These are phyloP conservation scores for Beauveria brongniartii DNA, from an alignment of 2,329 filamentous ascomycete genomes.

Conservation along the genomic window DNA sequence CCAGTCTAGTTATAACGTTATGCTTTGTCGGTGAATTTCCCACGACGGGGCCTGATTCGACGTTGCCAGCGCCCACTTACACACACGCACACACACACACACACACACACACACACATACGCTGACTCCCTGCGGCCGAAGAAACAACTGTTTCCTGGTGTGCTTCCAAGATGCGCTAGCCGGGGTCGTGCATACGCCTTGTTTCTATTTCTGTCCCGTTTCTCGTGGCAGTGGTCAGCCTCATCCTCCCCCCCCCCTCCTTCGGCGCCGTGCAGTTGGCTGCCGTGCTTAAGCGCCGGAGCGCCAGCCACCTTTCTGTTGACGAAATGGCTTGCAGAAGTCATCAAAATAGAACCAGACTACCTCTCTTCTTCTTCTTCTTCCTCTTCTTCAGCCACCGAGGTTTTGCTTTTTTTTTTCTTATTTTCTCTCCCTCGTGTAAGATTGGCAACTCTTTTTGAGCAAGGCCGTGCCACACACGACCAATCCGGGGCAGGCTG, in stretches of 20 bases:
- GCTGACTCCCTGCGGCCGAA: not conserved
- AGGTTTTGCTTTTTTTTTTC: too few relatives aligned
- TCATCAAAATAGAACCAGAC: not conserved
- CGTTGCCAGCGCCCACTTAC: not conserved
- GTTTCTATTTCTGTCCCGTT: constrained; percentile 6
- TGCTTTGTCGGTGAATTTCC: too few relatives aligned
- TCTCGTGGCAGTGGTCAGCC: constrained; percentile 7
- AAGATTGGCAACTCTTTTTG: too few relatives aligned
- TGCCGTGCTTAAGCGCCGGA: constrained; percentile 4
- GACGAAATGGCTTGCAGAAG: not conserved
- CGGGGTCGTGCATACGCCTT: not conserved
- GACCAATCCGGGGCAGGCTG: too few relatives aligned
- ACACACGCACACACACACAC: not conserved
- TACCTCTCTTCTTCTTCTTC: not conserved
- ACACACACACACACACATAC: not conserved
- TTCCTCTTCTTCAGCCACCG: not conserved
- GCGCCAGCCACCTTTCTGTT: not conserved
- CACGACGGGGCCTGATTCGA: not conserved
- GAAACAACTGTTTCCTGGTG: not conserved
- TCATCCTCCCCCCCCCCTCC: not conserved
- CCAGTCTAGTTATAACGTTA: too few relatives aligned
- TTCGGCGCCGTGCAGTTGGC: not conserved
- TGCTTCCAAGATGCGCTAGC: not conserved
- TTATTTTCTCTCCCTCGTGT: too few relatives aligned
- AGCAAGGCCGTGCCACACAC: too few relatives aligned